A percentile compares a stretch with the other conserved stretches of the same genome.
Conservation (phyloP, 768 basidiomycete genomes). For the Erythrobasidium yunnanense region DNA sequence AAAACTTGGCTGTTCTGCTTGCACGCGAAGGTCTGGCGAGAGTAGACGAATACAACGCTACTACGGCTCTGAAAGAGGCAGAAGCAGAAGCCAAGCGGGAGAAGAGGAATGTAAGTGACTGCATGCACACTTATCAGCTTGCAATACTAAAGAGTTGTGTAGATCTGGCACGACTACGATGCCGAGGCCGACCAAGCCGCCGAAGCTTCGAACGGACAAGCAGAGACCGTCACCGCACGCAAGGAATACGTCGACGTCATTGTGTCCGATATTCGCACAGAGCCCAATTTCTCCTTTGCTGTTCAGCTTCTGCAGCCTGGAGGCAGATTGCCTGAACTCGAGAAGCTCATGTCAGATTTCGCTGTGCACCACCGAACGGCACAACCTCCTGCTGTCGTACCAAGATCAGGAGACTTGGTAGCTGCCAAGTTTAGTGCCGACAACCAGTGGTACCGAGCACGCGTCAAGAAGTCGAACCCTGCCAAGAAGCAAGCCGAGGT, state of each 20-base stretch:
- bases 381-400: conserved; percentile 55
- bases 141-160: neutral
- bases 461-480: conserved; percentile 71
- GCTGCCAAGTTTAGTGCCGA: conserved; percentile 76
- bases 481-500: conserved; percentile 89
- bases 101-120: conserved; percentile 57
- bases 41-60: conserved; percentile 76
- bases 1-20: conserved; percentile 75
- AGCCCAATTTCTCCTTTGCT: conserved; percentile 63
- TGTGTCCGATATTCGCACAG: conserved; percentile 74
- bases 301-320: conserved; percentile 86
- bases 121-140: neutral
- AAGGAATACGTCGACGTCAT: conserved; percentile 85
- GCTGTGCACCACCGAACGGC: conserved; percentile 68
- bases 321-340: conserved; percentile 75
- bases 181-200: conserved; percentile 44
- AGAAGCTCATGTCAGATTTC: conserved; percentile 89
- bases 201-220: conserved; percentile 34
- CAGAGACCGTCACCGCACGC: conserved; percentile 43
- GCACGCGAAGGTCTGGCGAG: conserved; percentile 76
- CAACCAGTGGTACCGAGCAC: conserved; percentile 94
- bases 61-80: conserved; percentile 65
- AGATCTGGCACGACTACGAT: conserved; percentile 83
- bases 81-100: conserved; percentile 79
- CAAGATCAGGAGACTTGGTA: conserved; percentile 76